These are phyloP conservation scores for Pestalotiopsis fici DNA, from an alignment of 2,329 filamentous ascomycete species.

Conservation along the genomic window DNA sequence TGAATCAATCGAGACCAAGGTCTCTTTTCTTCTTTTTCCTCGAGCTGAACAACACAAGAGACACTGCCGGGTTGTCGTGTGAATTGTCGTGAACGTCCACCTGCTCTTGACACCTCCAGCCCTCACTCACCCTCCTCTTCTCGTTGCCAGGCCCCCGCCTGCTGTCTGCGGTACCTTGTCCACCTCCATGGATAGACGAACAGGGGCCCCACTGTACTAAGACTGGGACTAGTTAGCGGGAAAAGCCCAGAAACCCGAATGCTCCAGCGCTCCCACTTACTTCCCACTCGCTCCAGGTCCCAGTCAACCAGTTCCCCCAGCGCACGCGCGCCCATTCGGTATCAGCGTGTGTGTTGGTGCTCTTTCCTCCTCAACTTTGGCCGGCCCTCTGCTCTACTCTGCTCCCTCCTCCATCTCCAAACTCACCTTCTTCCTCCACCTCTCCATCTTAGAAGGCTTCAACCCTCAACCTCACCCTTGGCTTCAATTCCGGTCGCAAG, in stretches of 20 bases:
- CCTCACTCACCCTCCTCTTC: not conserved
- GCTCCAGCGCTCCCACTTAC: not conserved
- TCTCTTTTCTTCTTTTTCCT: not conserved
- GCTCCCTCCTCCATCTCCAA: not conserved
- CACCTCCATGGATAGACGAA: not conserved
- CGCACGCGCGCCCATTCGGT: not conserved
- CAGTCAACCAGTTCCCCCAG: not conserved
- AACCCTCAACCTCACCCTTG: conserved; percentile 33
- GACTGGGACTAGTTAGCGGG: not conserved
- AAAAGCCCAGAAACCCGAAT: not conserved
- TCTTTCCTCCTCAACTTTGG: conserved; percentile 15
- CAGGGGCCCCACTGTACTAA: not conserved
- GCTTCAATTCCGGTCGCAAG: conserved; percentile 58
- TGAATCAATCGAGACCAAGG: not conserved
- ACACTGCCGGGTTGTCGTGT: not conserved
- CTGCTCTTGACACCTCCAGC: not conserved
- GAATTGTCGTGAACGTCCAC: not conserved
- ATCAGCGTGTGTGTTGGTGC: not conserved
- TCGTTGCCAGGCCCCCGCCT: not conserved
- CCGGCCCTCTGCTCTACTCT: conserved; percentile 15
- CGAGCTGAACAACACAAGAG: not conserved
- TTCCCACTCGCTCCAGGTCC: not conserved
- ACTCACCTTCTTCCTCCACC: not conserved
- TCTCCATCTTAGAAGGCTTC: conserved; percentile 21
- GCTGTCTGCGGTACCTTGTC: not conserved